Evolutionary conservation across 805 yeast species (phyloP).

Genomic region (Ogataea pini): DNA sequence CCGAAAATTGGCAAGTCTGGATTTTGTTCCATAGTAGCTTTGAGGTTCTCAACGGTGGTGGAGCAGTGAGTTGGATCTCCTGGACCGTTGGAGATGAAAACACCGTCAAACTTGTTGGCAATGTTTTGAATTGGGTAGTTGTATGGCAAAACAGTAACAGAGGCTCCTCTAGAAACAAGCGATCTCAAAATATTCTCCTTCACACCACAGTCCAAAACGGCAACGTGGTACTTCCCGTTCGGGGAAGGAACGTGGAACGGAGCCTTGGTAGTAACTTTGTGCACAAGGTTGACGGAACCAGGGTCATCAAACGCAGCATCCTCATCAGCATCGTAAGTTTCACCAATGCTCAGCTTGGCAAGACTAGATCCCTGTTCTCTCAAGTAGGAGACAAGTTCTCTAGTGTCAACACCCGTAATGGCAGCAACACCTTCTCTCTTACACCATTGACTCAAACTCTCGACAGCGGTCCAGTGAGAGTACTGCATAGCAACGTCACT

Average conservation of each 20-base stretch:
- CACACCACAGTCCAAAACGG: conserved; percentile 97
- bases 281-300: conserved; percentile 83
- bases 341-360: conserved; percentile 87
- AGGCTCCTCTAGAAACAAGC: conserved; percentile 91
- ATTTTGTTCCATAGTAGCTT: conserved; percentile 62
- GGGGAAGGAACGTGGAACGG: conserved; percentile 86
- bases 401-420: conserved; percentile 95
- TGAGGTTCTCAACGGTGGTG: conserved; percentile 71
- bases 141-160: conserved; percentile 94
- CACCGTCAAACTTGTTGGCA: conserved; percentile 91
- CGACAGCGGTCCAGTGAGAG: conserved; percentile 99
- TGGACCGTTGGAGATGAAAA: conserved; percentile 94
- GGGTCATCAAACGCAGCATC: conserved; percentile 92
- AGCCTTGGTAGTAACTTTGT: conserved; percentile 90
- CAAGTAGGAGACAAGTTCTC: conserved; percentile 87
- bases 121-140: conserved; percentile 90
- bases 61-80: conserved; percentile 96
- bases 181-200: conserved; percentile 96
- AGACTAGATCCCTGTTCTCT: conserved; percentile 96
- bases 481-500: conserved; percentile 93
- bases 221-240: conserved; percentile 68
- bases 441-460: conserved; percentile 94
- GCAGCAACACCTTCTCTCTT: conserved; percentile 95
- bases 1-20: conserved; percentile 89
- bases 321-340: conserved; percentile 87